Base-by-base conservation (phyloP, 1,284 basidiomycete species). In the Sanghuangporus weigelae region DNA sequence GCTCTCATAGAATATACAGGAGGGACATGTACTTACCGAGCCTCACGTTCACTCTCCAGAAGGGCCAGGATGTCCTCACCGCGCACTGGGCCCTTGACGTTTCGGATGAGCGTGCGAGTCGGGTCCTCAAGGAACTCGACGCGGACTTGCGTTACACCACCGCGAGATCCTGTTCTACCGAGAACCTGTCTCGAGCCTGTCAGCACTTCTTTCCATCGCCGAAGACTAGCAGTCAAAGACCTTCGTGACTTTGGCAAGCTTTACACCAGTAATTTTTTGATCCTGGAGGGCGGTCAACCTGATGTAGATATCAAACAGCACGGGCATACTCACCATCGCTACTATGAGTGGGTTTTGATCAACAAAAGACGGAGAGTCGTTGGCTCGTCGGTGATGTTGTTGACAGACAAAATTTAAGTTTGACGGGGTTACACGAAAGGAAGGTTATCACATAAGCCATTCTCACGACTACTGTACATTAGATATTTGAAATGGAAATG, bases 61-160 rank as follows among this genome's bases (percentile, higher is more conserved):
- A 99, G 83, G 72, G 96, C 95, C 70, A 99, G 85, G 75, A 99
- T 98, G 79, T 99, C 97, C 78, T 96, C 87, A 79, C 95, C 92
- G 71, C 94, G 85, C 70, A 98, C 96, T 69, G 96, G 96, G 31
- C 97, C 97, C 83, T 99, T 99, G 73, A 99, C 97, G 84, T 99
- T 99, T 71, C 96, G 93, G 81, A 99, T 97, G 80, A 99, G 97
- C 69, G 92, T 91, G 73, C 97, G 93, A 71, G 88, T 88, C 62
- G 91, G 88, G 78, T 99, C 96, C 79, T 99, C 96, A 92, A 99
- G 91, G 84, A 99, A 98, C 79, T 99, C 96, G 72, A 99, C 97
- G 71, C 96, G 95, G 78, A 98, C 96, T 84, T 99, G 97, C 70
- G 95, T 99, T 73, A 99, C 96, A 84, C 96, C 96, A 83, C 97